phyloP scores from a whole-genome alignment of 129 eudicot genomes.

The Centella asiatica region DNA sequence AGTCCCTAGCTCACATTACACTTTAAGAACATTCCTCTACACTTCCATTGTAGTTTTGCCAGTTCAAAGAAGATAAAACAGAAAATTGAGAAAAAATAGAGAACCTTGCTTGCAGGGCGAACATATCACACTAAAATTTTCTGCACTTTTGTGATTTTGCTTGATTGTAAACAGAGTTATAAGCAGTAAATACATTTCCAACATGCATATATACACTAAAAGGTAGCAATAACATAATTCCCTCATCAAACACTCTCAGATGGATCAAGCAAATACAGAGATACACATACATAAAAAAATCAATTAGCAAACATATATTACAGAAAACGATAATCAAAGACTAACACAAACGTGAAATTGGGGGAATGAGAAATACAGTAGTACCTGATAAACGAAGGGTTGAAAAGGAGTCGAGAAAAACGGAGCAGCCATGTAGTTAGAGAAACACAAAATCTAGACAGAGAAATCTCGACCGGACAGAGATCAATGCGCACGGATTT shows the following conservation, averaged over 20 bases:
- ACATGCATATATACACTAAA: too few relatives aligned
- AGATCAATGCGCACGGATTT: slow-evolving; percentile 20
- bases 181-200: too few relatives aligned
- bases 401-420: slow-evolving; percentile 86
- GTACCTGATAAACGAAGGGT: slow-evolving; percentile 91
- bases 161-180: too few relatives aligned
- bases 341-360: slow-evolving; percentile 7
- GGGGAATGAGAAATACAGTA: background rate
- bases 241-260: background rate
- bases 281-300: slow-evolving; percentile 12
- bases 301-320: too few relatives aligned
- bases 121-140: too few relatives aligned
- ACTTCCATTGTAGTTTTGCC: background rate
- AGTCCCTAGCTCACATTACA: background rate
- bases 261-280: background rate
- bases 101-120: too few relatives aligned
- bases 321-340: background rate
- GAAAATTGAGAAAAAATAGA: too few relatives aligned
- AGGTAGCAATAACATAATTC: too few relatives aligned
- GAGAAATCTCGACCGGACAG: slow-evolving; percentile 12
- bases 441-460: slow-evolving; percentile 6
- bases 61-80: background rate
- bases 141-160: background rate
- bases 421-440: slow-evolving; percentile 95
- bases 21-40: background rate